phyloP scores from a whole-genome alignment of 768 basidiomycete genomes.

The Podaxis sp. region DNA sequence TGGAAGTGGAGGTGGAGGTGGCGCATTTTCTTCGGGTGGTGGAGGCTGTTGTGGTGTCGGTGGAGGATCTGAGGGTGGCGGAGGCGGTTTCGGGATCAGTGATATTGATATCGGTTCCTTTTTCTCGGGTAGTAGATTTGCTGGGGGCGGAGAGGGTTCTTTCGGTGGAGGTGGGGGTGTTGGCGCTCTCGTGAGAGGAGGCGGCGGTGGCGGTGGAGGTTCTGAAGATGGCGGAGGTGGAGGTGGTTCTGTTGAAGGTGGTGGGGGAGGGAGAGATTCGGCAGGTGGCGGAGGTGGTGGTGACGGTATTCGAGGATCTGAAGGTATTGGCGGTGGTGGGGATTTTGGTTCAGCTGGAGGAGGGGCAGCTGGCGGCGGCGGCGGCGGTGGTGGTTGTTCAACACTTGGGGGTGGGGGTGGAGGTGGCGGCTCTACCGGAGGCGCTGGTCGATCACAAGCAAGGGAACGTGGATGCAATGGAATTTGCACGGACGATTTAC shows the following conservation, averaged over 20 bases:
- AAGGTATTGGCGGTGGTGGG: constrained; percentile 26
- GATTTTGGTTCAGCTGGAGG: constrained; percentile 31
- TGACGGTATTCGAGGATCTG: constrained; percentile 20
- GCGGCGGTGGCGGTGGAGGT: constrained; percentile 24
- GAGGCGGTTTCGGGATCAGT: constrained; percentile 28
- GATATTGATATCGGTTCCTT: constrained; percentile 33
- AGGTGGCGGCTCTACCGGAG: constrained; percentile 24
- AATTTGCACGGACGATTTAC: constrained; percentile 29
- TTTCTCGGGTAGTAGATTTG: constrained; percentile 35
- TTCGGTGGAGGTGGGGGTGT: constrained; percentile 23
- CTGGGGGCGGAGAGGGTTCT: constrained; percentile 31
- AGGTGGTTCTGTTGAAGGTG: constrained; percentile 26
- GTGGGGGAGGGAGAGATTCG: constrained; percentile 24
- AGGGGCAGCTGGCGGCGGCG: constrained; percentile 28
- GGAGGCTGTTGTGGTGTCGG: constrained; percentile 20
- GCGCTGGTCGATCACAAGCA: constrained; percentile 21
- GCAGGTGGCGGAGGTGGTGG: constrained; percentile 22
- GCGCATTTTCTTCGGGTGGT: constrained; percentile 14
- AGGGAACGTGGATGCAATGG: constrained; percentile 24
- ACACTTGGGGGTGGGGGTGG: constrained; percentile 28
- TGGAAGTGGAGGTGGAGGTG: constrained; percentile 12
- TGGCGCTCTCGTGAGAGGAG: constrained; percentile 22
- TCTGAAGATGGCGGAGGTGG: constrained; percentile 31
- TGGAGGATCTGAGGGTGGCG: constrained; percentile 21
- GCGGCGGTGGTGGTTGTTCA: constrained; percentile 31